Evolutionary conservation across 1,284 basidiomycete genomes (phyloP).

Genomic region (Ustilago loliicola): DNA sequence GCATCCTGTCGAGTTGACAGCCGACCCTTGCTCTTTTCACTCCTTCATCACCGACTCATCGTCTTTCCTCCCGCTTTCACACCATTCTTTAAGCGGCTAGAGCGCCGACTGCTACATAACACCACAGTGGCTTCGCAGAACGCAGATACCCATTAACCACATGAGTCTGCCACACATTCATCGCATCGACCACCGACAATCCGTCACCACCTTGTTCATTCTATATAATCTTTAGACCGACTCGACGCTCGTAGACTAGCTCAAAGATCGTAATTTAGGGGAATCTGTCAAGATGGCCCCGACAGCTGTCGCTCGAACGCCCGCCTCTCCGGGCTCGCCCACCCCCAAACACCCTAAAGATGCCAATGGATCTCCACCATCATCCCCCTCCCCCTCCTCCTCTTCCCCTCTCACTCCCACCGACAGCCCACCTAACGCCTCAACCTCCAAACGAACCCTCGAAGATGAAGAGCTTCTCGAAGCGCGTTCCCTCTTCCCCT

Average conservation of each 20-base stretch:
- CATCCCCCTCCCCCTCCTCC: constrained; percentile 8
- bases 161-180: background rate
- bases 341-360: constrained; percentile 10
- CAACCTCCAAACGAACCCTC: constrained; percentile 42
- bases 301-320: constrained; percentile 8
- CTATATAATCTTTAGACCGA: background rate
- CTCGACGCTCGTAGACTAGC: background rate
- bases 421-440: constrained; percentile 13
- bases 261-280: background rate
- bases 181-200: background rate
- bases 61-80: background rate
- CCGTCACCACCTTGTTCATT: background rate
- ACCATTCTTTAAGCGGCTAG: background rate
- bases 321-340: constrained; percentile 22
- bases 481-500: constrained; percentile 13
- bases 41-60: background rate
- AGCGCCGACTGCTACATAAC: background rate
- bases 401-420: constrained; percentile 17
- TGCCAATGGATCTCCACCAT: background rate
- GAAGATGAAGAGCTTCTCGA: constrained; percentile 32
- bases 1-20: background rate
- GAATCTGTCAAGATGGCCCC: constrained; percentile 22
- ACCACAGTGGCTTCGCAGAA: background rate
- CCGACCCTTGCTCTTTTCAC: background rate
- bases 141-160: background rate